These are phyloP conservation scores for Fusarium tricinctum DNA, from an alignment of 2,329 filamentous ascomycete species.

Conservation along the genomic window DNA sequence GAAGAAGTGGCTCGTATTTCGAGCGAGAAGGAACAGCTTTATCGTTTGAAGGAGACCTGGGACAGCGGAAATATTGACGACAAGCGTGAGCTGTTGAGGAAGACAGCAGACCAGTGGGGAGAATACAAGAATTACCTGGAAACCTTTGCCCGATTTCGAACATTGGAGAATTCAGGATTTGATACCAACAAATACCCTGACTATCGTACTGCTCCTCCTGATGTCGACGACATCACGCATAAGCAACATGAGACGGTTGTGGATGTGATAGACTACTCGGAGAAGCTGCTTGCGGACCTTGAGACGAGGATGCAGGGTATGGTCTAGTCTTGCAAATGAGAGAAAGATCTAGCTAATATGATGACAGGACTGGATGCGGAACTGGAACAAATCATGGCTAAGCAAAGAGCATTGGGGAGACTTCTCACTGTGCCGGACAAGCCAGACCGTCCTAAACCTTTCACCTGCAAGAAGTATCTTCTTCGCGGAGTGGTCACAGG, in stretches of 20 bases:
- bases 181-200: constrained; percentile 57
- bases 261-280: constrained; percentile 53
- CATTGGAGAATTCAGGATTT: constrained; percentile 57
- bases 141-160: constrained; percentile 54
- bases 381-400: constrained; percentile 52
- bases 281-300: constrained; percentile 54
- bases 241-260: constrained; percentile 51
- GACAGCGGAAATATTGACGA: constrained; percentile 43
- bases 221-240: constrained; percentile 54
- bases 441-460: constrained; percentile 54
- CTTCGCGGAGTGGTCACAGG: constrained; percentile 67
- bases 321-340: constrained; percentile 16
- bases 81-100: constrained; percentile 52
- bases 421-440: constrained; percentile 59
- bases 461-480: constrained; percentile 62
- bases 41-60: constrained; percentile 50
- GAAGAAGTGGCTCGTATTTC: constrained; percentile 45
- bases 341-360: constrained; percentile 38
- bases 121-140: constrained; percentile 55
- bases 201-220: constrained; percentile 57
- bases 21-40: constrained; percentile 46
- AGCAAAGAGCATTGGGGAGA: constrained; percentile 56
- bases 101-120: constrained; percentile 52
- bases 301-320: constrained; percentile 55
- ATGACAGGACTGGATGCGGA: constrained; percentile 50